Percentiles rank a stretch among this genome's conserved stretches.
Evolutionary conservation across 176 grass and related monocot species (phyloP).

Genomic region (Saccharum officinarum): DNA sequence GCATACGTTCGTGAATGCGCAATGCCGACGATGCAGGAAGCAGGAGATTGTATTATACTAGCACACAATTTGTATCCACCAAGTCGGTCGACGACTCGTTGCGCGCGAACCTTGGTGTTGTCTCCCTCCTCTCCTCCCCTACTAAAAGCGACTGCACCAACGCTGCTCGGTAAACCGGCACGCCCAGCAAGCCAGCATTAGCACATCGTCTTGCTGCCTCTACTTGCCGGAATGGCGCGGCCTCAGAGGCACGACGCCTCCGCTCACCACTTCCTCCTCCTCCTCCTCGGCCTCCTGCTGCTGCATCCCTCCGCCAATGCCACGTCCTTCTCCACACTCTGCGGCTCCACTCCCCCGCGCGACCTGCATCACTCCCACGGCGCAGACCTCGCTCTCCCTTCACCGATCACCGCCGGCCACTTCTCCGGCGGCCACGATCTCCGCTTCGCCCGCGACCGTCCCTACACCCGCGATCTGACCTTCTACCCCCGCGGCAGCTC

Average conservation of each 20-base stretch:
- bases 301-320: background rate
- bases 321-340: slow-evolving; percentile 2
- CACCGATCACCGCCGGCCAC: background rate
- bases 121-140: background rate
- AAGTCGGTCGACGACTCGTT: background rate
- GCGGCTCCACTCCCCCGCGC: background rate
- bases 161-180: background rate
- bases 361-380: background rate
- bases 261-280: background rate
- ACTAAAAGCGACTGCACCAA: background rate
- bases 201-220: background rate
- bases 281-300: background rate
- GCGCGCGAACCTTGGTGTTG: too few relatives aligned
- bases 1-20: background rate
- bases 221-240: background rate
- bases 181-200: background rate
- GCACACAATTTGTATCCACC: background rate
- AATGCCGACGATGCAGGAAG: background rate
- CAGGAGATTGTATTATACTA: background rate
- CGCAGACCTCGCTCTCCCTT: background rate
- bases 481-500: background rate
- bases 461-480: background rate
- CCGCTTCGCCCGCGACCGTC: background rate
- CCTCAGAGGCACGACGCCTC: background rate
- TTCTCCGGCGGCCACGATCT: slow-evolving; percentile 12